These are phyloP conservation scores for Andrographis paniculata DNA, from an alignment of 305 asterid species.

Conservation along the genomic window DNA sequence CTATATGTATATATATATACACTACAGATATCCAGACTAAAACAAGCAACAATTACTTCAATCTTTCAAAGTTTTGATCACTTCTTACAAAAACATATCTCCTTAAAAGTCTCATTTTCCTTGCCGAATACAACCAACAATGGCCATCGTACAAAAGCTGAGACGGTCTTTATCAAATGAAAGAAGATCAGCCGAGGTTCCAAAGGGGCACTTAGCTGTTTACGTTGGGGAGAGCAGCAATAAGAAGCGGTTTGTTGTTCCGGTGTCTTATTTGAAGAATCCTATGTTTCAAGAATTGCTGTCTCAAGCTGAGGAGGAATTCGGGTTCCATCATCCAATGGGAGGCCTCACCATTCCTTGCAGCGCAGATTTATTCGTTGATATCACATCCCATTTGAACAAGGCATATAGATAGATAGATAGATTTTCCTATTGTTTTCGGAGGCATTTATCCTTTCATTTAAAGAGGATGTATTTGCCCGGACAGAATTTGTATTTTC, in stretches of 20 bases:
- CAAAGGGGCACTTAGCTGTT: slow-evolving; percentile 34
- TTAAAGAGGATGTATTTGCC: not conserved
- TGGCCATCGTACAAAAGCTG: not conserved
- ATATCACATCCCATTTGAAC: not conserved
- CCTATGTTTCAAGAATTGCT: slow-evolving; percentile 19
- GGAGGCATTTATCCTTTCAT: not conserved
- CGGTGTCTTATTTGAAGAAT: slow-evolving; percentile 20
- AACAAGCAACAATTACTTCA: too few relatives aligned
- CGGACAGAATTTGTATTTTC: not conserved
- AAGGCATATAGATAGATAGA: not conserved
- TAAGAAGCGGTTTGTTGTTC: slow-evolving; percentile 28
- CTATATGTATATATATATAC: too few relatives aligned
- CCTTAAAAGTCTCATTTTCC: too few relatives aligned
- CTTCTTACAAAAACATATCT: too few relatives aligned
- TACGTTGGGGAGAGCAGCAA: slow-evolving; percentile 40
- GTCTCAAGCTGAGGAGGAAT: slow-evolving; percentile 28
- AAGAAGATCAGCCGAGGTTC: slow-evolving; percentile 12
- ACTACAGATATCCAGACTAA: too few relatives aligned
- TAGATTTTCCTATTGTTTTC: not conserved
- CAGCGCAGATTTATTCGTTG: slow-evolving; percentile 19
- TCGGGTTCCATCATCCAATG: slow-evolving; percentile 35
- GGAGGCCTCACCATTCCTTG: slow-evolving; percentile 46
- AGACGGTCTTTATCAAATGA: slow-evolving; percentile 2
- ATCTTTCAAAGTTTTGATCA: too few relatives aligned
- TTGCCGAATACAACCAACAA: not conserved